Evolutionary conservation across 129 eudicot genomes (phyloP), one percentile per base, ranked within the genome.

Genomic region (Tagetes erecta): DNA sequence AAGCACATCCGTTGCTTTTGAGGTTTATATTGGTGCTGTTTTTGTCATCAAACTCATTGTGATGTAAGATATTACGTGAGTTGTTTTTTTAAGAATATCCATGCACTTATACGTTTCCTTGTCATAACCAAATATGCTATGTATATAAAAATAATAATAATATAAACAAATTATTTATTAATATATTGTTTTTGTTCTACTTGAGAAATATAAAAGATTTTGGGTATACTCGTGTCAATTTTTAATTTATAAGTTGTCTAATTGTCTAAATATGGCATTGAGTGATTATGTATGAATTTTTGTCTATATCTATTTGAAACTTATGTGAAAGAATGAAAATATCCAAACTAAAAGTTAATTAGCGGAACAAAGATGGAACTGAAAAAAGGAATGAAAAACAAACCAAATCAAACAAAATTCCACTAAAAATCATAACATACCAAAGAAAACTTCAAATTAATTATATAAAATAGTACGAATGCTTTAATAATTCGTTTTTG

Each of bases 81-180:
- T 79, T 52, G 68, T 79, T 72, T 72, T 52, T 79, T 10, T 3
- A 72, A 72, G 74, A 53, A 64, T 79, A 79, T 79, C 83, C 74
- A 72, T 79, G 74, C 83, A 65, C 68, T 72, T 79, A 64, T 47
- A 65, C 47, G 68, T 45, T 34, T 64, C 12, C 57, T 79, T 73
- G 73, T 70, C 67, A 60, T 35, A 12, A 34, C 27, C 30, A 37
- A 7, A 33, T 59, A 59, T 59, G 65, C 41, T 34, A 59, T 2
- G 66, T 8, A 9, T 10, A 8, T 10, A 11, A 47, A 47, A 47
- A 3, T 47, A 11, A 45, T 7, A 47, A 46, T 9, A 47, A 10
- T 10, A 1, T n/a, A 8, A 47, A 1, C 47, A 44, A 44, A 1
- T 10, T 46, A 8, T 11, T 46, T 8, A 46, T 47, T n/a, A 9